Conservation (phyloP, 169 alveolate species). For the Perkinsus chesapeaki region DNA sequence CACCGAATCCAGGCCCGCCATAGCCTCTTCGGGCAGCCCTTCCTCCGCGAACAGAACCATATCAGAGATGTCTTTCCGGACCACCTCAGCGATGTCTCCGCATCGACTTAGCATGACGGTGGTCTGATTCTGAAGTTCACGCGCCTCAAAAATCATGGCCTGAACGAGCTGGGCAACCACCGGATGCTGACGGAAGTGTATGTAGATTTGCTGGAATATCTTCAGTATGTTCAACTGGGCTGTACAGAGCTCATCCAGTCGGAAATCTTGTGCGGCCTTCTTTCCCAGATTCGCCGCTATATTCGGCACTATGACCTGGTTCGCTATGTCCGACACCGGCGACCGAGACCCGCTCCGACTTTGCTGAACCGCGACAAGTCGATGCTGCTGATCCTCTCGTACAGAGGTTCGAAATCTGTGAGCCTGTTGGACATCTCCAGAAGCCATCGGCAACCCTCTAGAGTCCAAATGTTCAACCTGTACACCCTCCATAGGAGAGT, state of each 20-base stretch:
- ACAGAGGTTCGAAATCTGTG: neutral
- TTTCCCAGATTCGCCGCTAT: neutral
- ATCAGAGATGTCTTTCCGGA: neutral
- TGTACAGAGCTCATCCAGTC: neutral
- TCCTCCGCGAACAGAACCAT: neutral
- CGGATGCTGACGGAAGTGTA: neutral
- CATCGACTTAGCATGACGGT: neutral
- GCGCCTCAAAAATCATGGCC: neutral
- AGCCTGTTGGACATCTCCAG: neutral
- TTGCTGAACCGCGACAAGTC: neutral
- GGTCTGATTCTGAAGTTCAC: neutral
- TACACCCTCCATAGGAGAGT: neutral
- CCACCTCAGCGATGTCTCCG: neutral
- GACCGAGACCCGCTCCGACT: neutral
- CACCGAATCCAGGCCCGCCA: neutral
- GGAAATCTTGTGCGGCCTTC: neutral
- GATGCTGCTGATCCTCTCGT: neutral
- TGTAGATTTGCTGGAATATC: neutral
- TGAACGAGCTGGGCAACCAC: neutral
- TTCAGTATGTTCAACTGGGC: neutral
- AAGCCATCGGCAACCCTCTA: neutral
- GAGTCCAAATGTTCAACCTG: neutral
- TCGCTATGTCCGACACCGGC: neutral
- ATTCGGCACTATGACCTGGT: neutral
- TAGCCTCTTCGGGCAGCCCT: neutral